Base-by-base conservation (phyloP, 345 rosid genomes). In the Conringia planisiliqua region DNA sequence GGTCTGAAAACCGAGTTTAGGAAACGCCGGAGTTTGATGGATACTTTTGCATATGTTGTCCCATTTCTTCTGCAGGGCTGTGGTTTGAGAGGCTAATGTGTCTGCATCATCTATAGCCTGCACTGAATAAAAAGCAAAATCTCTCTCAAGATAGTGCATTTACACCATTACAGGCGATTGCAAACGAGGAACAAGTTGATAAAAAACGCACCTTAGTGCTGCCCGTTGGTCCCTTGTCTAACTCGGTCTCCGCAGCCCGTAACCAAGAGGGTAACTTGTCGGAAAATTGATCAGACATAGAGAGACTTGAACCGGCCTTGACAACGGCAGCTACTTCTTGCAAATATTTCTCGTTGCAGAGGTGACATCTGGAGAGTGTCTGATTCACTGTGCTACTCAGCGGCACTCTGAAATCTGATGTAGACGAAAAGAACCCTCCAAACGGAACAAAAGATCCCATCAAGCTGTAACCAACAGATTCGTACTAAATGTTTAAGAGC, bases 361-460 rank as follows among this genome's bases (percentile, higher is more conserved):
- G 84, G 50, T 81, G 79, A 68, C 88, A 87, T 16, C 84, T 80
- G 17, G 83, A 43, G 32, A 60, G 11, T 14, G 70, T 56, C 63
- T 80, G 88, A 46, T 48, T 79, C 18, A 47, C 14, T 58, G 44
- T 58, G 66, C 35, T 70, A 70, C 73, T 83, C 22, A 78, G 56
- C 1, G 88, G 80, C 51, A 17, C 72, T 57, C 62, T 80, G 58
- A 77, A 78, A 67, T 86, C 90, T 12, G 83, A 75, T 5, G 89
- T 67, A 38, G 82, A 51, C 3, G 92, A 68, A 72, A 89, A 87
- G 81, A 87, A 85, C 16, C 96, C 92, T 74, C 90, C 89, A 75
- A 89, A 80, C 10, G 96, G 96, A 42, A 89, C 87, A 70, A 87
- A 87, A 0, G 96, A 89, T 68, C 82, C 86, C 92, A 89, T 81